Base-by-base conservation (phyloP, 2,329 filamentous ascomycete genomes). In the Colletotrichum viniferum region DNA sequence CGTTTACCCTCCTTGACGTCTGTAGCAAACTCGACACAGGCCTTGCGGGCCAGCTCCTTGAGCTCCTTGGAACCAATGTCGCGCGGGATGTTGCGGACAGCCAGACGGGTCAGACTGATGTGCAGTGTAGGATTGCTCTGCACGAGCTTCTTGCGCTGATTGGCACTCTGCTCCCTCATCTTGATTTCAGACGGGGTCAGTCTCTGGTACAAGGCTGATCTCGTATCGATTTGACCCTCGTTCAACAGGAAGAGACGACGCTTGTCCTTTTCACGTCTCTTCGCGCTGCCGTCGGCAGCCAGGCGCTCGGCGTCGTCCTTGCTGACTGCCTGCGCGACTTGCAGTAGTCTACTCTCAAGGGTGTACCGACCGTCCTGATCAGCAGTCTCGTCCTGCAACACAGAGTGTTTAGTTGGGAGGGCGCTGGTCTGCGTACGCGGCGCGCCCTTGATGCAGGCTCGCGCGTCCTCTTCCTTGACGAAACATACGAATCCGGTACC, bases 401-500 rank as follows among this genome's bases (percentile, higher is more conserved):
- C 91, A 0, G 97, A 98, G 77, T 94, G 93, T 80, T 94, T 94
- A 30, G 71, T 77, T 16, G 66, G 69, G 76, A 91, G 85, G 18
- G 87, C 84, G n/a, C 87, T 81, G 12, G 85, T 78, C 74, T 88
- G 85, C 34, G 87, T 84, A 30, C 90, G 91, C 1, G 97, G 97
- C 3, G 96, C 94, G 16, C 88, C 89, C 78, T 92, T 93, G 77
- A 98, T 87, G 82, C 97, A 98, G 24, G 88, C 84, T 81, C 93
- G 92, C 78, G 93, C 95, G 81, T 98, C 95, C 24, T 94, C 91
- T 48, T 88, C 86, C 65, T 94, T 93, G 85, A 93, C 93, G 86
- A 99, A 99, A 86, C 95, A 98, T 34, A 98, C 96, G 81, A 99
- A 99, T 5, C 94, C 97, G 36, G 96, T 98, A 30, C 97, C 97